Conservation (phyloP, 2,329 filamentous ascomycete species). For the Trichoderma koningii region DNA sequence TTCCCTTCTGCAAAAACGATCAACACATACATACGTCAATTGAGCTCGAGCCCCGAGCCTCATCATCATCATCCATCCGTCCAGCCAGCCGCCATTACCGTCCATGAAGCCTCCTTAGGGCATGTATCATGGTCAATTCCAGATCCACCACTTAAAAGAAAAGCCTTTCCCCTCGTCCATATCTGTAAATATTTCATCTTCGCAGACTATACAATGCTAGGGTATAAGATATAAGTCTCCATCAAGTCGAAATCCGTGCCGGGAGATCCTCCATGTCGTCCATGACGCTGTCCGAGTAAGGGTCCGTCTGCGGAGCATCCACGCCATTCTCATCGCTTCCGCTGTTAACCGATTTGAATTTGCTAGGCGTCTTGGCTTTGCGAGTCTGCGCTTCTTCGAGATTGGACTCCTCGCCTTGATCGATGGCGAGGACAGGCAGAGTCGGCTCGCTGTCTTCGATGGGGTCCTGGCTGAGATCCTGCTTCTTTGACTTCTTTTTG, state of each 20-base stretch:
- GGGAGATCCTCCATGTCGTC: slow-evolving; percentile 51
- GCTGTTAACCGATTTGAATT: slow-evolving; percentile 33
- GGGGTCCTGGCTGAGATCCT: slow-evolving; percentile 36
- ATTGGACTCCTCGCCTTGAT: slow-evolving; percentile 33
- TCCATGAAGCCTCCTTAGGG: neutral
- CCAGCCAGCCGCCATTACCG: slow-evolving; percentile 1
- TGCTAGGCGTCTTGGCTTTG: slow-evolving; percentile 37
- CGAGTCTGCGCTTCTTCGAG: slow-evolving; percentile 35
- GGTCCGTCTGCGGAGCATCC: slow-evolving; percentile 22
- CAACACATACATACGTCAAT: neutral
- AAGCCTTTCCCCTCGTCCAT: neutral
- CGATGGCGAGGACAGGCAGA: slow-evolving; percentile 24
- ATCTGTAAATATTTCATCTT: neutral
- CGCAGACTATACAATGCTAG: neutral
- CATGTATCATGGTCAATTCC: slow-evolving; percentile 4
- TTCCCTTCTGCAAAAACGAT: neutral
- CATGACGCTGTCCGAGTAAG: slow-evolving; percentile 42
- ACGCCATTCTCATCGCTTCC: slow-evolving; percentile 25
- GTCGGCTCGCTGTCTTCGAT: slow-evolving; percentile 36
- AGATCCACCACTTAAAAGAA: neutral
- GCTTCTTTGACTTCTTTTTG: slow-evolving; percentile 34
- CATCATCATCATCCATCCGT: neutral
- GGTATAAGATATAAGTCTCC: neutral
- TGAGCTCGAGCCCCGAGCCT: neutral
- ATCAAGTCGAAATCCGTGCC: slow-evolving; percentile 29